A percentile compares a stretch with the other conserved stretches of the same genome.
These are phyloP conservation scores for Krasilnikovozyma curviuscula DNA, from an alignment of 768 basidiomycete genomes.

Conservation along the genomic window DNA sequence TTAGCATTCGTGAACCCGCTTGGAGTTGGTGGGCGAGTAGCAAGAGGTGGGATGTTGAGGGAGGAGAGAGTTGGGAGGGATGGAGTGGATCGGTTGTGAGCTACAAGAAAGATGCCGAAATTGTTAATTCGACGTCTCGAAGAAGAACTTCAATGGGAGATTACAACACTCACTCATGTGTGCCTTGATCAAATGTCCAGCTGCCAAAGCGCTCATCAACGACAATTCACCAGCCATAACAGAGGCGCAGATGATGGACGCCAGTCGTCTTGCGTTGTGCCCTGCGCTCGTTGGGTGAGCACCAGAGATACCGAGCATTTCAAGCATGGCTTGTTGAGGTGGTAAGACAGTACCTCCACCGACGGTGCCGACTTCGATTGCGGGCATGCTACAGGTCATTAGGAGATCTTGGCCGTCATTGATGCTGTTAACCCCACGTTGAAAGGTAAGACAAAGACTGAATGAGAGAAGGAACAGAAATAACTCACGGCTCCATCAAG, in stretches of 20 bases:
- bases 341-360: conserved; percentile 86
- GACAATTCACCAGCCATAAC: conserved; percentile 97
- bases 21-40: conserved; percentile 5
- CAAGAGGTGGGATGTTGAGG: conserved; percentile 2
- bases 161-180: conserved; percentile 9
- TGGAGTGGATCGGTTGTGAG: conserved; percentile 14
- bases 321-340: conserved; percentile 75
- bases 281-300: conserved; percentile 75
- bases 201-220: conserved; percentile 76
- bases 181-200: conserved; percentile 75
- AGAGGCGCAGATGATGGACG: conserved; percentile 68
- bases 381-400: conserved; percentile 94
- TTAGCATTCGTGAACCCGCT: conserved; percentile 1
- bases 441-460: neutral
- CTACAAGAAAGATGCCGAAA: neutral
- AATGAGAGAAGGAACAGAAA: neutral
- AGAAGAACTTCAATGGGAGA: too few species aligned
- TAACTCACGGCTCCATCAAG: conserved; percentile 89
- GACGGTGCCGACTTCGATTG: conserved; percentile 93
- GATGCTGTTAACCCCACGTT: conserved; percentile 33
- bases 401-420: conserved; percentile 80
- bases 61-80: conserved; percentile 8
- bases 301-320: conserved; percentile 82
- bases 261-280: conserved; percentile 70
- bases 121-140: neutral